Base-by-base conservation (phyloP, 139 green algal species). In the Volvox reticuliferus region DNA sequence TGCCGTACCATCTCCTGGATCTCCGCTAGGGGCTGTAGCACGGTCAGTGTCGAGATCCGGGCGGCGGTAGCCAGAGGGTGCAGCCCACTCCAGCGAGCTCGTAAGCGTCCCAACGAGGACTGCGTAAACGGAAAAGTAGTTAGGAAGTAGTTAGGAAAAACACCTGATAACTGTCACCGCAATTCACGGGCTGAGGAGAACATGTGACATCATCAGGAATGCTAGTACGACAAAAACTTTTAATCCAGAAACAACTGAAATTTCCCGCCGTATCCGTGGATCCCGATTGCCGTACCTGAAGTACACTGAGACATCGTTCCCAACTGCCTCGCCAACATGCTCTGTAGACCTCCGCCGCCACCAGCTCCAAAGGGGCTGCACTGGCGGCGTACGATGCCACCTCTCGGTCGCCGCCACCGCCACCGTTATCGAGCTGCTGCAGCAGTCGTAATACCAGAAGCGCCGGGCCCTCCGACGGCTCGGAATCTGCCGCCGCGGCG, bases 1-100 rank as follows among this genome's bases (percentile, higher is more conserved):
- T 55, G 37, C 75, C 55, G 55, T 68, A 90, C 55, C 50, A 37
- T 80, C 30, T 90, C 86, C 5, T 69, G n/a, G 36, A 90, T 63
- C 50, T 90, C 86, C 1, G 86, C 86, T 22, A 90, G 86, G 24
- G 86, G 86, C 86, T 90, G 86, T 13, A 90, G 86, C n/a, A 82
- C n/a, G n/a, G 55, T 30, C 50, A 90, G 55, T 6, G 55, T 44
- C 19, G 55, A 55, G 21, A 36, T 36, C 36, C 86, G 86, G 0
- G 86, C 73, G 24, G 73, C 28, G 73, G 30, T 12, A 5, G 86
- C 84, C 30, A 90, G 71, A 5, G 86, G 86, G 86, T 90, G 86
- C 71, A 90, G 86, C 12, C 73, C 55, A 24, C 3, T 32, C 86
- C 86, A 90, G 20, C 55, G 36, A 14, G 37, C 6, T 5, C 86